phyloP scores from a whole-genome alignment of 345 rosid species.

The Populus davidiana region DNA sequence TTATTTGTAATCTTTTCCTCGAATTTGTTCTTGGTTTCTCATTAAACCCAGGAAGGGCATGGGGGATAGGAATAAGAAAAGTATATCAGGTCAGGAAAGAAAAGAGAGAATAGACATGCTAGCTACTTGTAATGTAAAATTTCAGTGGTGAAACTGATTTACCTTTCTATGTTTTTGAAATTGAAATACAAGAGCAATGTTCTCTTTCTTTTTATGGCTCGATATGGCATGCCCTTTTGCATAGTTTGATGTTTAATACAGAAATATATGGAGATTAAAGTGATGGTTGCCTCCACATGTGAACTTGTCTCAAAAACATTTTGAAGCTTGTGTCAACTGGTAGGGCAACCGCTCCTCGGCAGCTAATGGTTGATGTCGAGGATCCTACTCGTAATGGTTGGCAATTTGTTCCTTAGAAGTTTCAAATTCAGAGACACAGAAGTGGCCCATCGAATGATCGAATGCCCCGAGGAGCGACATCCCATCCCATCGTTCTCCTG shows the following conservation, averaged over 20 bases:
- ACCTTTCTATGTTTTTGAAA: background rate
- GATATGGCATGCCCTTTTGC: background rate
- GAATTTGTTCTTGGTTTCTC: background rate
- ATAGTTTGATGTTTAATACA: background rate
- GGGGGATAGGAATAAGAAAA: background rate
- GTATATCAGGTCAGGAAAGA: background rate
- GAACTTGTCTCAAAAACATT: background rate
- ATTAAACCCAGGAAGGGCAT: background rate
- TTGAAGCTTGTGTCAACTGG: background rate
- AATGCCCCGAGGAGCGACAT: background rate
- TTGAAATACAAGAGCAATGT: background rate
- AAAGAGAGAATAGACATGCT: background rate
- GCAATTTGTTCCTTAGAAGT: too few species aligned
- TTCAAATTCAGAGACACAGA: too few species aligned
- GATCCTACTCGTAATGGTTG: too few species aligned
- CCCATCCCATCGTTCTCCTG: background rate
- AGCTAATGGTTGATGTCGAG: too few species aligned
- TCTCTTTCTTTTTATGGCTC: background rate
- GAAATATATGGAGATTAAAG: background rate
- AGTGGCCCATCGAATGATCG: background rate
- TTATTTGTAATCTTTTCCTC: background rate
- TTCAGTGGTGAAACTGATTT: background rate
- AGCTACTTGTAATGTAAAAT: slow-evolving; percentile 6
- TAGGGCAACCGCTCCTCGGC: background rate
- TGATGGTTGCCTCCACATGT: background rate